Evolutionary conservation across 768 basidiomycete genomes (phyloP).

Genomic region (Mrakia frigida): DNA sequence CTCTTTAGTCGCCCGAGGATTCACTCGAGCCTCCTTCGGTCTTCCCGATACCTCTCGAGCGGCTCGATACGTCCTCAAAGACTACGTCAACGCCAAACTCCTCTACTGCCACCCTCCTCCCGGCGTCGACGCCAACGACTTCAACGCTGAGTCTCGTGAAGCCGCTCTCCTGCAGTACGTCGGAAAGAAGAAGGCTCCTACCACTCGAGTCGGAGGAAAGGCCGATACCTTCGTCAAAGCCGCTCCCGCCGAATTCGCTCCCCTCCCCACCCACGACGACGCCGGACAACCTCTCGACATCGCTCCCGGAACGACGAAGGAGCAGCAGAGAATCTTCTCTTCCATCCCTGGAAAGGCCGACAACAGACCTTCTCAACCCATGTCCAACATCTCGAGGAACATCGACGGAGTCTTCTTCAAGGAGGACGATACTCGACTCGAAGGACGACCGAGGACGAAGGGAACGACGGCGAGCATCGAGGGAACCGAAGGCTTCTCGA

Average conservation of each 20-base stretch:
- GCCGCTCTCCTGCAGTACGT: constrained; percentile 52
- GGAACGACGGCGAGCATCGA: constrained; percentile 50
- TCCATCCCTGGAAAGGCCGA: constrained; percentile 34
- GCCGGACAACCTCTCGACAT: constrained; percentile 36
- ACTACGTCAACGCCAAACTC: constrained; percentile 91
- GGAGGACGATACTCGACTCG: constrained; percentile 45
- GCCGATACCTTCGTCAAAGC: constrained; percentile 72
- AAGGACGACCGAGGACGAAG: constrained; percentile 57
- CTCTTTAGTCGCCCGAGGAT: constrained; percentile 77
- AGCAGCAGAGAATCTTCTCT: constrained; percentile 33
- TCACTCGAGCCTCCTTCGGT: constrained; percentile 86
- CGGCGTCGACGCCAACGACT: constrained; percentile 56
- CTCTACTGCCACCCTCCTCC: constrained; percentile 81
- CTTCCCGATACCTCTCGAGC: constrained; percentile 95
- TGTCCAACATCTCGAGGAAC: constrained; percentile 50
- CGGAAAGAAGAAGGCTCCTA: constrained; percentile 83
- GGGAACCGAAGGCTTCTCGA: constrained; percentile 57
- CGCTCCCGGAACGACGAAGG: constrained; percentile 31
- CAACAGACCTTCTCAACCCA: constrained; percentile 47
- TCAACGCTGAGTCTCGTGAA: constrained; percentile 68
- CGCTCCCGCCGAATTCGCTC: constrained; percentile 10
- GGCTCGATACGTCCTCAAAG: constrained; percentile 86
- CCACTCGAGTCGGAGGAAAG: constrained; percentile 73
- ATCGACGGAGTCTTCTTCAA: constrained; percentile 82
- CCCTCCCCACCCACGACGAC: constrained; percentile 36